These are phyloP conservation scores for Coix lacrymajobi DNA, from an alignment of 176 grass and related monocot genomes.

Conservation along the genomic window DNA sequence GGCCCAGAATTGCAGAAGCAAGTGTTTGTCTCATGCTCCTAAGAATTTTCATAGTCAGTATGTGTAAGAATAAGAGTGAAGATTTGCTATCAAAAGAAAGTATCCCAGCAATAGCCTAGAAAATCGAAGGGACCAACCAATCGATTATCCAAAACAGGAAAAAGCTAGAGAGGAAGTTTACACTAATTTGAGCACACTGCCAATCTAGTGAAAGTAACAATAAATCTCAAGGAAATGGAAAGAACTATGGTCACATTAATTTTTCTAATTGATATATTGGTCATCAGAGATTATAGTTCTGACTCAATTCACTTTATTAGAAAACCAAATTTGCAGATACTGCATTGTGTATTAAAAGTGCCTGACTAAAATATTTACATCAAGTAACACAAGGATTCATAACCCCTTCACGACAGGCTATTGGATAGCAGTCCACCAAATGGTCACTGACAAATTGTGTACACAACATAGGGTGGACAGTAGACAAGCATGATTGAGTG, in stretches of 20 bases:
- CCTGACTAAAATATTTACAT: not conserved
- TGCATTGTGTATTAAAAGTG: not conserved
- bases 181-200: not conserved
- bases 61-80: constrained; percentile 14
- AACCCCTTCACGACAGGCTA: not conserved
- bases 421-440: not conserved
- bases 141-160: not conserved
- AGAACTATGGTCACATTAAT: not conserved
- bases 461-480: not conserved
- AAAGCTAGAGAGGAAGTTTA: not conserved
- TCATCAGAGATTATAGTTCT: not conserved
- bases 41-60: constrained; percentile 34
- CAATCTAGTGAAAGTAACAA: constrained; percentile 16
- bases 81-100: constrained; percentile 9
- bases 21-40: constrained; percentile 92
- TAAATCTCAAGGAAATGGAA: not conserved
- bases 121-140: not conserved
- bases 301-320: not conserved
- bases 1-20: constrained; percentile 69
- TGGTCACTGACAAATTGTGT: not conserved
- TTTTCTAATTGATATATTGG: not conserved
- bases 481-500: not conserved
- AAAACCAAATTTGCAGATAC: not conserved
- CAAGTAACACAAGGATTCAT: not conserved
- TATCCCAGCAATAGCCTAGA: not conserved